Base-by-base conservation (phyloP, 305 asterid genomes). In the Plantago rigida region DNA sequence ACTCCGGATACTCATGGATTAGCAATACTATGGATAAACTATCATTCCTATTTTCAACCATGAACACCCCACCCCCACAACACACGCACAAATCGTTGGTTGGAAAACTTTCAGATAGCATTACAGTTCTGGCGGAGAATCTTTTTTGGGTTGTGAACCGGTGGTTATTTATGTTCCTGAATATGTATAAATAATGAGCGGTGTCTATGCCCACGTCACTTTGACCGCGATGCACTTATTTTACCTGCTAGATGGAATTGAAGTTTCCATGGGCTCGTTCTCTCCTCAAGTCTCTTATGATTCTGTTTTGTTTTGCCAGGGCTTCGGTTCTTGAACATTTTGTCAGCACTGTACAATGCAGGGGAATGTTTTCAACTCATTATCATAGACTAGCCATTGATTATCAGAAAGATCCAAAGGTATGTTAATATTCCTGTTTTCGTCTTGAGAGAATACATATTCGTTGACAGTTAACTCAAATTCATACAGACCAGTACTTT, bases 351-450 rank as follows among this genome's bases (percentile, higher is more conserved):
- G 92, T 92, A 52, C 89, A 81, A 65, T 92, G 99, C 54, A 84
- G 97, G 59, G 99, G 99, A 72, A 75, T 92, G 97, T 89, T 92
- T 77, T 89, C 99, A 59, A 89, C 99, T 47, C 99, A 92, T 74
- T 92, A 92, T 76, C 99, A 92, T 68, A 81, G 92, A 62, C 77
- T 92, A 62, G 89, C 99, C 58, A 59, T 79, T 67, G 94, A 85
- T 77, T 84, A 83, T 78, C 84, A 81, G 71, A 76, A 77, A 19
- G 83, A 87, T 76, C 82, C 87, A 13, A 82, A 83, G 94, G 99
- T 89, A 69, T 63, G 76, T 24, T 51, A 17, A n/a, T 51, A 41
- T 10, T 45, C 59, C 28, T 57, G 47, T 75, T 57, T 53, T 59
- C 13, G 44, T 47, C 60, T 14, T 28, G 29, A 9, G 42, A 53